phyloP scores from a whole-genome alignment of 805 yeast genomes.

The Barnettozyma salicaria region DNA sequence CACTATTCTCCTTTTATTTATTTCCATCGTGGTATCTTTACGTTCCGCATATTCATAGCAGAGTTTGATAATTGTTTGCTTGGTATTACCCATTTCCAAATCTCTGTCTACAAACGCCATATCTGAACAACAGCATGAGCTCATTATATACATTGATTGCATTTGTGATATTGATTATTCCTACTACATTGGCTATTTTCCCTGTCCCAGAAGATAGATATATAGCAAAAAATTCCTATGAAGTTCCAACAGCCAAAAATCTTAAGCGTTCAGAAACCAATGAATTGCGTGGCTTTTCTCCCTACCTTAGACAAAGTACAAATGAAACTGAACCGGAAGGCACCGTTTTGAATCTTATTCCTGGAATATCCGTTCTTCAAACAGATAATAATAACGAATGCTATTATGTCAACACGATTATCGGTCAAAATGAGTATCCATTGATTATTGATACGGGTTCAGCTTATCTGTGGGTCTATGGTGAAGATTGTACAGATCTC shows the following conservation, averaged over 20 bases:
- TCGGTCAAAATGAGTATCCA: constrained; percentile 39
- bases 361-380: constrained; percentile 26
- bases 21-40: no score
- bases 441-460: constrained; percentile 62
- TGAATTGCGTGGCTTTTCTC: not conserved
- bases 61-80: no score
- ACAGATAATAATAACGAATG: constrained; percentile 30
- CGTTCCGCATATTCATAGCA: no score
- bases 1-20: no score
- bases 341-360: constrained; percentile 21
- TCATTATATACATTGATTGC: constrained; percentile 1
- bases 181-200: constrained; percentile 3
- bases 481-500: constrained; percentile 39
- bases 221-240: not conserved
- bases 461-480: constrained; percentile 59
- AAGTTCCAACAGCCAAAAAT: no score
- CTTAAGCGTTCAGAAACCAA: no score
- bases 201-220: constrained; percentile 5
- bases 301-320: not conserved
- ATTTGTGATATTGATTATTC: not conserved
- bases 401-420: constrained; percentile 35
- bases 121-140: not conserved
- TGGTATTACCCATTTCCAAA: no score
- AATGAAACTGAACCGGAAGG: not conserved
- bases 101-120: no score